phyloP scores from a whole-genome alignment of 495 filamentous ascomycete species.

The Trichoderma erinaceum region DNA sequence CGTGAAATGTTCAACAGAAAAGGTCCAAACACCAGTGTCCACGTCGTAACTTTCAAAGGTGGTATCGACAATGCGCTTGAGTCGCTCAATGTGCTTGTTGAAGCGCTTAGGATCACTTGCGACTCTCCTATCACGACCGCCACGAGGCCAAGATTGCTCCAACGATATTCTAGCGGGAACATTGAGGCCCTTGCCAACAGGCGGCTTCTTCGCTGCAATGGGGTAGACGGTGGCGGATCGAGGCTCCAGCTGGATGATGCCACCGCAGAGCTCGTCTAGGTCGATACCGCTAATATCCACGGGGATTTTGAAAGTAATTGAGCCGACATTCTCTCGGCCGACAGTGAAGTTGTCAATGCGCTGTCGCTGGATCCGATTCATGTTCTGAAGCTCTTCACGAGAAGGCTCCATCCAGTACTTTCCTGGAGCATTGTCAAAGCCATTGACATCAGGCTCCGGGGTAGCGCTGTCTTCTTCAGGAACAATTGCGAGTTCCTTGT shows the following conservation, averaged over 20 bases:
- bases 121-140: slow-evolving; percentile 47
- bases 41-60: slow-evolving; percentile 71
- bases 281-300: slow-evolving; percentile 73
- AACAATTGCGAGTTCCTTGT: slow-evolving; percentile 63
- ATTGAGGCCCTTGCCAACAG: slow-evolving; percentile 79
- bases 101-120: slow-evolving; percentile 41
- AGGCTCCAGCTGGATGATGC: slow-evolving; percentile 64
- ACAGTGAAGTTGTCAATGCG: slow-evolving; percentile 66
- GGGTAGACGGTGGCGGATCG: slow-evolving; percentile 85
- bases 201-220: slow-evolving; percentile 65
- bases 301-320: slow-evolving; percentile 69
- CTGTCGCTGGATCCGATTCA: slow-evolving; percentile 68
- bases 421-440: slow-evolving; percentile 56
- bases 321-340: slow-evolving; percentile 72
- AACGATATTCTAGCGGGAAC: slow-evolving; percentile 79
- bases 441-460: slow-evolving; percentile 21
- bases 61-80: slow-evolving; percentile 71
- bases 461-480: slow-evolving; percentile 57
- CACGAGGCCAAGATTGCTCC: slow-evolving; percentile 83
- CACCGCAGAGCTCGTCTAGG: slow-evolving; percentile 62
- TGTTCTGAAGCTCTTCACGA: slow-evolving; percentile 60
- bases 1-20: slow-evolving; percentile 89
- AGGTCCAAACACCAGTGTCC: slow-evolving; percentile 79
- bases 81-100: slow-evolving; percentile 73
- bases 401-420: slow-evolving; percentile 81